Conservation (phyloP, 257 asterid species). For the Solanum microdontum region DNA sequence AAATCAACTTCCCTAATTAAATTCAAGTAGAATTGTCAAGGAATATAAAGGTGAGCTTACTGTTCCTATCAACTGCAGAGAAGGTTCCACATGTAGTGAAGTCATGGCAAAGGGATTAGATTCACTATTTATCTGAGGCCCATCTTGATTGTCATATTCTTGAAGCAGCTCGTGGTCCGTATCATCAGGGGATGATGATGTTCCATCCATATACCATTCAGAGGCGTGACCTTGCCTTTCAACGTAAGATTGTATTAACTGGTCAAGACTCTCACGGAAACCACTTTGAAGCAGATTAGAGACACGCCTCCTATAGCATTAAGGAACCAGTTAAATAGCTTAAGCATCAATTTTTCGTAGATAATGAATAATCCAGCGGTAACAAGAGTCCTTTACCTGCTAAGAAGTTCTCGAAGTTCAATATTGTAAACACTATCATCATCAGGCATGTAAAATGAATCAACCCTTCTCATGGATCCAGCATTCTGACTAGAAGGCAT, state of each 20-base stretch:
- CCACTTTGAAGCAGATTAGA: constrained; percentile 75
- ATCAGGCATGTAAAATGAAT: constrained; percentile 26
- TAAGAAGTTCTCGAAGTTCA: constrained; percentile 77
- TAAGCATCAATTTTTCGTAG: neutral
- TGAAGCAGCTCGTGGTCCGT: constrained; percentile 36
- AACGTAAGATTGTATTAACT: constrained; percentile 49
- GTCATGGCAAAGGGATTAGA: constrained; percentile 17
- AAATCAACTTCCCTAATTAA: neutral
- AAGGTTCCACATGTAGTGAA: constrained; percentile 17
- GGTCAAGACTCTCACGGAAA: constrained; percentile 63
- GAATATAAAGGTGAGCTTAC: neutral
- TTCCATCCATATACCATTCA: constrained; percentile 46
- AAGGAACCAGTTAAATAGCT: neutral
- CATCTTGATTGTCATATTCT: constrained; percentile 20
- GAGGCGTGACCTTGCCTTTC: constrained; percentile 58
- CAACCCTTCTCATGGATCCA: constrained; percentile 28
- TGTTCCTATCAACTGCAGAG: constrained; percentile 17
- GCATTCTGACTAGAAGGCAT: constrained; percentile 42
- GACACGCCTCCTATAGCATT: constrained; percentile 60
- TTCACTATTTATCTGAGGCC: constrained; percentile 18
- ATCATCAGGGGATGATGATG: constrained; percentile 31
- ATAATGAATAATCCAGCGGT: neutral
- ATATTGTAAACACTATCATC: constrained; percentile 43
- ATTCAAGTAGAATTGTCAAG: neutral
- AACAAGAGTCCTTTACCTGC: constrained; percentile 32